Percentiles rank a stretch among this genome's conserved stretches.
phyloP scores from a whole-genome alignment of 208 protist species.

The Trypanosoma conorhini region DNA sequence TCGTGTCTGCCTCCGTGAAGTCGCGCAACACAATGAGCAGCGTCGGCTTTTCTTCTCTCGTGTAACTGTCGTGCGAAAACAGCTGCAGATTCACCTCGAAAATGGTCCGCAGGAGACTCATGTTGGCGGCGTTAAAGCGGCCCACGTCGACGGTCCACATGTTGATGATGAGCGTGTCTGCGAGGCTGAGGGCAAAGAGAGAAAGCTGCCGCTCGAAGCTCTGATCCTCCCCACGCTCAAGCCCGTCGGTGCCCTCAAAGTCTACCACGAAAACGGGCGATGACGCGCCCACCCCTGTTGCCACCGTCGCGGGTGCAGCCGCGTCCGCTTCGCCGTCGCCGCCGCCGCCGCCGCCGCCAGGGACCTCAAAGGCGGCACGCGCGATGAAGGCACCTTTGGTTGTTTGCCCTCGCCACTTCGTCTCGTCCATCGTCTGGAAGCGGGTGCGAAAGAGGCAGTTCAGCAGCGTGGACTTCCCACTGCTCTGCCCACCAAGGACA shows the following conservation, averaged over 20 bases:
- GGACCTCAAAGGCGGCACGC: slow-evolving; percentile 33
- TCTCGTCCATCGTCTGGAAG: slow-evolving; percentile 95
- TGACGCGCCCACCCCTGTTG: slow-evolving; percentile 14
- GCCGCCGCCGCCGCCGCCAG: background rate
- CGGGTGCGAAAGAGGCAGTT: slow-evolving; percentile 96
- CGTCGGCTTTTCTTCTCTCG: slow-evolving; percentile 91
- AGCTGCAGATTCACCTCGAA: slow-evolving; percentile 97
- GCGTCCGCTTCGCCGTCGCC: background rate
- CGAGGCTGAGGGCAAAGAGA: slow-evolving; percentile 96
- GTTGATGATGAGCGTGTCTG: slow-evolving; percentile 97
- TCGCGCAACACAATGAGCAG: slow-evolving; percentile 97
- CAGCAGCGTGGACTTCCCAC: slow-evolving; percentile 97
- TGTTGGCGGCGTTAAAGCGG: slow-evolving; percentile 95
- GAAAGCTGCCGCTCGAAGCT: slow-evolving; percentile 97
- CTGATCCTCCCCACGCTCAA: slow-evolving; percentile 96
- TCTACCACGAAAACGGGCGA: slow-evolving; percentile 93
- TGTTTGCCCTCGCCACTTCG: slow-evolving; percentile 89
- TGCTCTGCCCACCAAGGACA: slow-evolving; percentile 96
- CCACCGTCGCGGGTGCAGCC: slow-evolving; percentile 1
- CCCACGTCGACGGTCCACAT: slow-evolving; percentile 98
- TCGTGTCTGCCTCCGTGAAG: slow-evolving; percentile 87
- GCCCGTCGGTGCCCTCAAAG: slow-evolving; percentile 97
- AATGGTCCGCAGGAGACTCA: slow-evolving; percentile 94
- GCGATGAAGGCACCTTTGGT: slow-evolving; percentile 94
- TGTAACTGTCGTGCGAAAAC: slow-evolving; percentile 86